Evolutionary conservation across 768 basidiomycete genomes (phyloP).

Genomic region (Auricularia sp.): DNA sequence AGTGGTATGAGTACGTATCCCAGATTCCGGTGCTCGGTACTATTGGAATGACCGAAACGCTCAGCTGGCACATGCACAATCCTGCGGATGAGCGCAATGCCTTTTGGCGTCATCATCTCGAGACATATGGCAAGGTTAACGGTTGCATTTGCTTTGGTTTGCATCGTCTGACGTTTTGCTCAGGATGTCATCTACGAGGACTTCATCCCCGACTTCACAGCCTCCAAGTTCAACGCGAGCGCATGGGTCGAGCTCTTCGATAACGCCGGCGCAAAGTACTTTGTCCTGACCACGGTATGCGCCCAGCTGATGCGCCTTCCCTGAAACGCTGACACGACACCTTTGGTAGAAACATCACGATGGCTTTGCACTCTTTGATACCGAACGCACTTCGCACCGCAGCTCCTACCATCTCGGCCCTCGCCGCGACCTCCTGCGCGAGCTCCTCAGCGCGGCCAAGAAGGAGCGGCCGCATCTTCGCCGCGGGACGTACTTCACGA

Average conservation of each 20-base stretch:
- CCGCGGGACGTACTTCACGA: constrained; percentile 48
- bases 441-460: constrained; percentile 41
- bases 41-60: neutral
- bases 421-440: constrained; percentile 39
- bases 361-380: constrained; percentile 47
- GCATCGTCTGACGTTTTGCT: neutral
- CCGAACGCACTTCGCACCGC: constrained; percentile 41
- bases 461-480: constrained; percentile 38
- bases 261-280: constrained; percentile 50
- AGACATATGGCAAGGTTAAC: constrained; percentile 35
- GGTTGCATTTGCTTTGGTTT: neutral
- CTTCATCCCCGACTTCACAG: constrained; percentile 46
- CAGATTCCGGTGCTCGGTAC: neutral
- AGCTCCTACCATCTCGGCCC: constrained; percentile 40
- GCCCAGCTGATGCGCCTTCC: neutral
- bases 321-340: neutral
- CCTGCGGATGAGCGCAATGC: constrained; percentile 26
- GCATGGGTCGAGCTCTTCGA: constrained; percentile 46
- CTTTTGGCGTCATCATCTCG: constrained; percentile 39
- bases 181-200: constrained; percentile 46
- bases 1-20: constrained; percentile 44
- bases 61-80: constrained; percentile 31
- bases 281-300: constrained; percentile 43
- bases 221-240: constrained; percentile 41
- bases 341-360: constrained; percentile 47